phyloP scores from a whole-genome alignment of 495 filamentous ascomycete species.

The Talaromyces trachyspermus region DNA sequence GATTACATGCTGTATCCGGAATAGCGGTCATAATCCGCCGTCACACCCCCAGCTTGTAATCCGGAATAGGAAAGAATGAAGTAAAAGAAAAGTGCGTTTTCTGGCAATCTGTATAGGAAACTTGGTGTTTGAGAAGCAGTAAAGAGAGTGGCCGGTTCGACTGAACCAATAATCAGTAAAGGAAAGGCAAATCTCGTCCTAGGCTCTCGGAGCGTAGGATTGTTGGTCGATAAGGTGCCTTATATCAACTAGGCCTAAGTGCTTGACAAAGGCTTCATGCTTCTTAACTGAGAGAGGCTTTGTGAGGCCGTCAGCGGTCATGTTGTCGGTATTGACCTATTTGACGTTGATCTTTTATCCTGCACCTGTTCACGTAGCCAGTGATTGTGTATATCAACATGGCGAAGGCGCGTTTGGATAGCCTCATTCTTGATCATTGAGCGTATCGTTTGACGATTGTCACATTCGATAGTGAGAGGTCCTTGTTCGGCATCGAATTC shows the following conservation, averaged over 20 bases:
- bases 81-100: too few species aligned
- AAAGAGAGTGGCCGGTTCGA: too few species aligned
- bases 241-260: background rate
- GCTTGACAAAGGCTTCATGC: background rate
- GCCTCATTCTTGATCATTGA: slow-evolving; percentile 1
- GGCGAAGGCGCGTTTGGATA: background rate
- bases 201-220: too few species aligned
- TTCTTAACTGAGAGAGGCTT: background rate
- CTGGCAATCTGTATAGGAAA: too few species aligned
- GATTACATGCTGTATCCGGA: too few species aligned
- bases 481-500: background rate
- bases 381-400: slow-evolving; percentile 7
- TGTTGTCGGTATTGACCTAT: background rate
- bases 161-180: too few species aligned
- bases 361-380: background rate
- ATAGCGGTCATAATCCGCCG: too few species aligned
- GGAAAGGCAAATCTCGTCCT: too few species aligned
- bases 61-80: too few species aligned
- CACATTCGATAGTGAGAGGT: background rate
- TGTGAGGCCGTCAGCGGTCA: background rate
- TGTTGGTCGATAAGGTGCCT: too few species aligned
- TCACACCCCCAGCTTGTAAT: too few species aligned
- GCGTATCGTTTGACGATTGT: background rate
- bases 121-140: too few species aligned
- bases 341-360: background rate